Evolutionary conservation across 495 filamentous ascomycete genomes (phyloP).

Genomic region (Xylaria sp.): DNA sequence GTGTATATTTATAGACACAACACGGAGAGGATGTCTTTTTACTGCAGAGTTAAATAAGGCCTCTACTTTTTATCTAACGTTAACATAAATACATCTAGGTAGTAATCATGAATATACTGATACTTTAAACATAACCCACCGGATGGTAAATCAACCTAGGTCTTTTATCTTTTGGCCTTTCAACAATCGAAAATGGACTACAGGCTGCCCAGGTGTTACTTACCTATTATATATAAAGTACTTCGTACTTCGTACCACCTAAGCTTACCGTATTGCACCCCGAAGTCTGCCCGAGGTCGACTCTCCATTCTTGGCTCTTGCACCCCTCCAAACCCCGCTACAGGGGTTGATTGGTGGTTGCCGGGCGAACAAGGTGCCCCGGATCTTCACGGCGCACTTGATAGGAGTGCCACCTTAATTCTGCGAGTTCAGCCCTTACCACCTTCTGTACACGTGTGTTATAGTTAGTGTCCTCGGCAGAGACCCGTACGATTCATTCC

Average conservation of each 20-base stretch:
- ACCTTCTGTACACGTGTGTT: neutral
- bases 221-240: too few relatives aligned
- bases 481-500: constrained; percentile 15
- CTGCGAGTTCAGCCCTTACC: neutral
- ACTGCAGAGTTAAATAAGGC: too few relatives aligned
- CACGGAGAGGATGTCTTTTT: neutral
- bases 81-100: neutral
- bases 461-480: neutral
- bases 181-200: neutral
- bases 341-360: constrained; percentile 30
- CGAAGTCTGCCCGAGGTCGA: too few relatives aligned
- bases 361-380: constrained; percentile 38
- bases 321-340: constrained; percentile 33
- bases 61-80: neutral
- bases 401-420: constrained; percentile 16
- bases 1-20: neutral
- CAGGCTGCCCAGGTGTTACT: neutral
- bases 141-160: neutral
- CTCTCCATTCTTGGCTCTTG: neutral
- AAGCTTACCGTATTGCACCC: too few relatives aligned
- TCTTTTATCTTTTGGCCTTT: neutral
- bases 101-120: too few relatives aligned
- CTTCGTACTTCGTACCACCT: too few relatives aligned
- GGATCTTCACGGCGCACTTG: neutral
- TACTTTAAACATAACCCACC: neutral